Evolutionary conservation across 2,329 filamentous ascomycete genomes (phyloP), one percentile per base, ranked within the genome.

Genomic region (Penicillium glabrum): DNA sequence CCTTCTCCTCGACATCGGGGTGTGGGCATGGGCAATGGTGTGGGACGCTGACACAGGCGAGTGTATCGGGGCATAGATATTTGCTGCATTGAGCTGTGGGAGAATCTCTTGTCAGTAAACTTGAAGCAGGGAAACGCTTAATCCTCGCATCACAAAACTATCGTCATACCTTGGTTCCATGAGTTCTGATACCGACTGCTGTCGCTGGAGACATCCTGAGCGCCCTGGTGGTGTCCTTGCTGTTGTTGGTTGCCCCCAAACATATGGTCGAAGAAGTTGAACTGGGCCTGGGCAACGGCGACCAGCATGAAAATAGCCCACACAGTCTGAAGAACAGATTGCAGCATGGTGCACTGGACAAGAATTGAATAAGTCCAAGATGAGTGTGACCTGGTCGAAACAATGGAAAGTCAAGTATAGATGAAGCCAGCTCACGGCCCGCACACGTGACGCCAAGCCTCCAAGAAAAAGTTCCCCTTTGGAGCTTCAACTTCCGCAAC

Each of bases 191-290:
- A 98, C 80, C 90, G 89, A 24, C 80, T 79, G 14, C 90, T 89
- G 76, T 98, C 93, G 69, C 90, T 96, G 2, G 90, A 84, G 27
- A 89, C 90, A 73, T 97, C 95, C 26, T 85, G 85, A 64, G 87
- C 82, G 54, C 85, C 83, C 46, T 82, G 80, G 44, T 83, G 81
- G 43, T 82, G 79, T 23, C 79, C 73, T 47, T 83, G 76, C 63
- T 86, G 83, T 56, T 84, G 80, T 60, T 77, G 77, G 58, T 82
- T 81, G 64, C 85, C 85, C 66, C 86, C 83, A 74, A 99, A 98
- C 91, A 98, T 96, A 69, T 98, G 91, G 74, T 97, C 93, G 78
- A 98, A 99, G 84, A 99, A 96, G 72, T 91, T 89, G 75, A 98
- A 98, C 77, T 98, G 93, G 11, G 91, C 91, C 56, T 83, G 79